phyloP scores from a whole-genome alignment of 129 eudicot species.

The Centaurea solstitialis region DNA sequence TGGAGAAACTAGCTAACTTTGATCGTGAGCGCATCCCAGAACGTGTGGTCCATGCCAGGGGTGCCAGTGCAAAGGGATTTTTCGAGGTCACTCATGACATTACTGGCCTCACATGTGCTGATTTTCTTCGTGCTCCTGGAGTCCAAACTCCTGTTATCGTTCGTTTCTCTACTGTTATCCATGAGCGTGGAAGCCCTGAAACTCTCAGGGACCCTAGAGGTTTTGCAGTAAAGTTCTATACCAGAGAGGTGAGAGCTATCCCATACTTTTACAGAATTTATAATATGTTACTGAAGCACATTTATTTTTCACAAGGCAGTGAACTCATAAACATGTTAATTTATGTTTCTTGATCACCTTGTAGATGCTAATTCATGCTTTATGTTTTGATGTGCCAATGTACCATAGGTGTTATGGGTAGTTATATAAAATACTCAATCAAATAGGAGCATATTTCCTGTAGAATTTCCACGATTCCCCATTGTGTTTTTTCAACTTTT shows the following conservation, averaged over 20 bases:
- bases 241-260: slow-evolving; percentile 62
- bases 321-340: neutral
- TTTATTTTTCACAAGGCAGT: neutral
- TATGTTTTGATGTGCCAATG: neutral
- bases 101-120: slow-evolving; percentile 79
- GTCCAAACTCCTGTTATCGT: slow-evolving; percentile 89
- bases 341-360: neutral
- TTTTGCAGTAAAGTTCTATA: slow-evolving; percentile 84
- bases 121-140: slow-evolving; percentile 81
- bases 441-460: neutral
- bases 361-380: neutral
- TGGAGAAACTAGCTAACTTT: slow-evolving; percentile 79
- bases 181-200: slow-evolving; percentile 92
- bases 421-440: neutral
- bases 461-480: neutral
- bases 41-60: slow-evolving; percentile 90
- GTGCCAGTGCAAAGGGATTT: slow-evolving; percentile 88
- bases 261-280: neutral
- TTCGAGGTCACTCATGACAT: slow-evolving; percentile 86
- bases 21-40: slow-evolving; percentile 91
- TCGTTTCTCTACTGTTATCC: slow-evolving; percentile 89
- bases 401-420: neutral
- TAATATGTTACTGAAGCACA: neutral
- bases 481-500: neutral
- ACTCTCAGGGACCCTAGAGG: slow-evolving; percentile 90